Percentiles rank a stretch among this genome's conserved stretches.
Conservation (phyloP, 2,329 filamentous ascomycete genomes). For the Diaporthe humulicola region DNA sequence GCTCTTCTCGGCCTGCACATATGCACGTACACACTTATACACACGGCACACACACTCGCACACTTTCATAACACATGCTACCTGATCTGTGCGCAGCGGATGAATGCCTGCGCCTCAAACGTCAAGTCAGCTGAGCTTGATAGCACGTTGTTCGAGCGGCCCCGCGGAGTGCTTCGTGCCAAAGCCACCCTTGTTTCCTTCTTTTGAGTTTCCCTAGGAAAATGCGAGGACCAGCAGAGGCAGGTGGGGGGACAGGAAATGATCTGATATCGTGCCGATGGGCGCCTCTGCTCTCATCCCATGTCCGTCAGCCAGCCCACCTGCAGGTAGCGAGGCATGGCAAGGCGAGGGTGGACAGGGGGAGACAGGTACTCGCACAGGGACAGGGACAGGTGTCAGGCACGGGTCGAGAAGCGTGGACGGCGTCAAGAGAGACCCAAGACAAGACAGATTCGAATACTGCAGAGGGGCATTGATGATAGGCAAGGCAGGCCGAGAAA, state of each 20-base stretch:
- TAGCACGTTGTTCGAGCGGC: not conserved
- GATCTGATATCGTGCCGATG: conserved; percentile 32
- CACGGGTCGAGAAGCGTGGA: conserved; percentile 31
- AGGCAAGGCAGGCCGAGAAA: conserved; percentile 38
- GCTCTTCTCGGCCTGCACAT: not conserved
- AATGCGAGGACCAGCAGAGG: conserved; percentile 13
- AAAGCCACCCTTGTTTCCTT: not conserved
- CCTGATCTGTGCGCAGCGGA: conserved; percentile 6
- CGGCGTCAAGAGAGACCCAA: conserved; percentile 34
- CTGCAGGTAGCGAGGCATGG: conserved; percentile 32
- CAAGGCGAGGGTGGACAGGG: conserved; percentile 22
- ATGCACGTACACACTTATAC: conserved; percentile 15
- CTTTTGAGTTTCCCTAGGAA: not conserved
- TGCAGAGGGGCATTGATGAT: conserved; percentile 34
- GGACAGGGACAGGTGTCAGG: conserved; percentile 37
- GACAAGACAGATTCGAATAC: conserved; percentile 35
- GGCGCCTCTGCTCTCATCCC: conserved; percentile 25
- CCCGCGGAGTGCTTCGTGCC: not conserved
- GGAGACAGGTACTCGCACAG: conserved; percentile 25
- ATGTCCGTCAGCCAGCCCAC: conserved; percentile 22
- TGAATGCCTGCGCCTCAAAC: not conserved
- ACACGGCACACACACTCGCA: not conserved
- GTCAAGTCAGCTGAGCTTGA: not conserved
- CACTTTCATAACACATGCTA: not conserved
- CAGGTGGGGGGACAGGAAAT: conserved; percentile 23